These are phyloP conservation scores for Cercis canadensis DNA, from an alignment of 306 rosid genomes.

Conservation along the genomic window DNA sequence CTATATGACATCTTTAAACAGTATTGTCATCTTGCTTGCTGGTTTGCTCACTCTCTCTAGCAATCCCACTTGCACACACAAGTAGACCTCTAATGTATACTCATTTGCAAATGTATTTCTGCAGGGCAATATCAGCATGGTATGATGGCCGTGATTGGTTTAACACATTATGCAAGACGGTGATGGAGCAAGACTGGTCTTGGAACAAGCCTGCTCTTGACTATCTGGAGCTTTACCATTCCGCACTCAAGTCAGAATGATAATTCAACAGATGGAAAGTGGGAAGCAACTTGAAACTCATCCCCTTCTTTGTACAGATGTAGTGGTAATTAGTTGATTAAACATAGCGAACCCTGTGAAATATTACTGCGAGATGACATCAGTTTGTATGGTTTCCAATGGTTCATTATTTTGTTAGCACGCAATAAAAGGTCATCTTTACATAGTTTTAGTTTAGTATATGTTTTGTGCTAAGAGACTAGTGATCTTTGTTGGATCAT, in stretches of 20 bases:
- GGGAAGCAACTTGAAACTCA: slow-evolving; percentile 13
- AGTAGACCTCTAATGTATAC: background rate
- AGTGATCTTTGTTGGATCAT: background rate
- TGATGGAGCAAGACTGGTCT: slow-evolving; percentile 99
- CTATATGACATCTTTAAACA: too few relatives aligned
- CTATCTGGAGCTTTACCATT: slow-evolving; percentile 92
- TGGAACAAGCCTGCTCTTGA: slow-evolving; percentile 98
- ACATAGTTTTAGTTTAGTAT: slow-evolving; percentile 12
- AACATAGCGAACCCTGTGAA: slow-evolving; percentile 37
- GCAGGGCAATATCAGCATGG: slow-evolving; percentile 94
- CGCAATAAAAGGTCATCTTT: slow-evolving; percentile 44
- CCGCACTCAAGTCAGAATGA: slow-evolving; percentile 66
- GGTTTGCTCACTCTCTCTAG: background rate
- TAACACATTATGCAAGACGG: slow-evolving; percentile 76
- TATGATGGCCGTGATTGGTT: slow-evolving; percentile 82
- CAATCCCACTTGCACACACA: background rate
- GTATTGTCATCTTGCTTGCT: too few relatives aligned
- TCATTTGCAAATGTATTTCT: slow-evolving; percentile 22
- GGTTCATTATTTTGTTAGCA: slow-evolving; percentile 42
- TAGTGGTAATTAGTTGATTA: slow-evolving; percentile 31
- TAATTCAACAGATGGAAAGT: slow-evolving; percentile 29
- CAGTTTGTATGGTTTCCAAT: slow-evolving; percentile 31
- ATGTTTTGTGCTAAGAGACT: too few relatives aligned
- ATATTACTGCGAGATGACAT: slow-evolving; percentile 29
- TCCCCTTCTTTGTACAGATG: slow-evolving; percentile 54